A percentile compares a stretch with the other conserved stretches of the same genome.
Evolutionary conservation across 495 filamentous ascomycete genomes (phyloP).

Genomic region (Melanomma pulvis-pyrius): DNA sequence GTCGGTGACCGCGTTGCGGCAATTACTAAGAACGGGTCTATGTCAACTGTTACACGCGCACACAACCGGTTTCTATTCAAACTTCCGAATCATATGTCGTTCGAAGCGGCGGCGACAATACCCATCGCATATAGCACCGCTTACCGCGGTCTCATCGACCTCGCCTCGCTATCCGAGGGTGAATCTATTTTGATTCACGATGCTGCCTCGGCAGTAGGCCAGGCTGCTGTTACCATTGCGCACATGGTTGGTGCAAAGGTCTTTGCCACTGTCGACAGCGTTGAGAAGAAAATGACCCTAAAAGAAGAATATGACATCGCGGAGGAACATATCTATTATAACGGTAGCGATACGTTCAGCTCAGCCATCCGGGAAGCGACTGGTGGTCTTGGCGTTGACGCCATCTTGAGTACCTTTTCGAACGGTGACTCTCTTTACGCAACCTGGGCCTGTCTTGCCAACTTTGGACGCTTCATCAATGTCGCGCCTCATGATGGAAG

Average conservation of each 20-base stretch:
- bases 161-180: slow-evolving; percentile 39
- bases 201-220: slow-evolving; percentile 50
- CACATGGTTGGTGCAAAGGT: slow-evolving; percentile 43
- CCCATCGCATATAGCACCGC: slow-evolving; percentile 43
- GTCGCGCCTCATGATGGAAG: background rate
- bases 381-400: slow-evolving; percentile 4
- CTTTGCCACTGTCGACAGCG: slow-evolving; percentile 36
- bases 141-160: slow-evolving; percentile 37
- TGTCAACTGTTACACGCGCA: slow-evolving; percentile 17
- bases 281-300: slow-evolving; percentile 20
- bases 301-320: slow-evolving; percentile 14
- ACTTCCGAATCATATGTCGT: slow-evolving; percentile 40
- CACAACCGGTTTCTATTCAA: slow-evolving; percentile 1
- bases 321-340: slow-evolving; percentile 26
- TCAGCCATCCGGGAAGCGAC: slow-evolving; percentile 11
- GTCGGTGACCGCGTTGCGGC: slow-evolving; percentile 38
- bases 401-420: slow-evolving; percentile 1
- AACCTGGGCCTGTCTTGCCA: slow-evolving; percentile 5
- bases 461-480: slow-evolving; percentile 13
- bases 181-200: slow-evolving; percentile 52
- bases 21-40: background rate
- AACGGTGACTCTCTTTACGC: background rate
- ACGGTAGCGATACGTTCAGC: slow-evolving; percentile 41
- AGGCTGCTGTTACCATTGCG: slow-evolving; percentile 47
- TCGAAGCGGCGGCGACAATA: slow-evolving; percentile 42